A percentile compares a stretch with the other conserved stretches of the same genome.
Conservation (phyloP, 768 basidiomycete species). For the Fistulinella prunicolor region DNA sequence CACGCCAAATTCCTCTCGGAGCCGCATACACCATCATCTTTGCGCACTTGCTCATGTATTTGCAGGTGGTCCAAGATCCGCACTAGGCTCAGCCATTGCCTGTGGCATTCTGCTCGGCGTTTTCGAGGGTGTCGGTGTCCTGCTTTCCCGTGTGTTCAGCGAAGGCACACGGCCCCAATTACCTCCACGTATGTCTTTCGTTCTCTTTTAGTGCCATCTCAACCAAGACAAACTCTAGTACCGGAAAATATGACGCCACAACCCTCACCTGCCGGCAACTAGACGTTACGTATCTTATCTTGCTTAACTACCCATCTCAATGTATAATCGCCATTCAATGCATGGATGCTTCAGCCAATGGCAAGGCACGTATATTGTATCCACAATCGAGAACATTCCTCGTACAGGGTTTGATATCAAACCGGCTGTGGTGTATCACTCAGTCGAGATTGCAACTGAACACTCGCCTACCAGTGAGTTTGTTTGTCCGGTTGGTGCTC, state of each 20-base stretch:
- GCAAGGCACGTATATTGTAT: conserved; percentile 22
- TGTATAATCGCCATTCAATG: conserved; percentile 38
- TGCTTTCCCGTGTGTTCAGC: conserved; percentile 85
- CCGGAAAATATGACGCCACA: conserved; percentile 57
- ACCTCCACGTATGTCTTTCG: conserved; percentile 60
- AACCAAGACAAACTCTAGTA: conserved; percentile 35
- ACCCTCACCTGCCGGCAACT: conserved; percentile 44
- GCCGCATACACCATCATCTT: neutral
- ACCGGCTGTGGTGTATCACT: neutral
- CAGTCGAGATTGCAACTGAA: conserved; percentile 12
- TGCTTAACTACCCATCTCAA: conserved; percentile 33
- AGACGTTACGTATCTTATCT: conserved; percentile 41
- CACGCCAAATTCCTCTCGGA: neutral
- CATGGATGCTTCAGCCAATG: conserved; percentile 27
- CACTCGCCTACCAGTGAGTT: neutral
- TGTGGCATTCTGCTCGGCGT: conserved; percentile 96
- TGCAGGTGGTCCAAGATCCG: conserved; percentile 87
- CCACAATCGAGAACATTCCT: neutral
- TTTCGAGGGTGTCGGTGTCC: conserved; percentile 92
- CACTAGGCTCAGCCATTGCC: conserved; percentile 88
- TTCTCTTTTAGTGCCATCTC: neutral
- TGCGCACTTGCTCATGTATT: conserved; percentile 6
- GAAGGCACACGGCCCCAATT: conserved; percentile 78
- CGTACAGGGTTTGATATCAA: conserved; percentile 9
- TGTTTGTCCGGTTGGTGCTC: neutral